Evolutionary conservation across 352 stramenopile genomes (phyloP).

Genomic region (Poterioochromonas sp.): DNA sequence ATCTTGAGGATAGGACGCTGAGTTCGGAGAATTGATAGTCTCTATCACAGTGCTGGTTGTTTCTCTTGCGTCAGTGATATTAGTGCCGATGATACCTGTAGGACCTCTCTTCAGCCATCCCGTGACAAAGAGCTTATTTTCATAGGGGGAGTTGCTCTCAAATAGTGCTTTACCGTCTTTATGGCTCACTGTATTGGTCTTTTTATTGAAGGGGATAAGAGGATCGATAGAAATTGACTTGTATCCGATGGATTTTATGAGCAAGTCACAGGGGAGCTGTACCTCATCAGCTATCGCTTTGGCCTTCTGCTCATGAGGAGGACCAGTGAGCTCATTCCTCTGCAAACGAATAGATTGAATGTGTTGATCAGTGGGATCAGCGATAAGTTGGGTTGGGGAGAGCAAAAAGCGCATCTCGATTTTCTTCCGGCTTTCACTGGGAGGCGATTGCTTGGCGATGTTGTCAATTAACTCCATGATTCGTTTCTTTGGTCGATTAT

Average conservation of each 20-base stretch:
- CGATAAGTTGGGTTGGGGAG: conserved; percentile 51
- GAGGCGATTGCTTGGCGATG: background rate
- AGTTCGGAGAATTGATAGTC: background rate
- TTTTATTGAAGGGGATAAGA: conserved; percentile 64
- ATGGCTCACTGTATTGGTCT: conserved; percentile 57
- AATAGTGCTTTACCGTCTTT: conserved; percentile 55
- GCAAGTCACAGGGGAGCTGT: conserved; percentile 57
- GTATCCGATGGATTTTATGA: conserved; percentile 71
- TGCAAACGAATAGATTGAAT: conserved; percentile 52
- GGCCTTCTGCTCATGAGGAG: conserved; percentile 63
- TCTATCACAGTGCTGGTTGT: conserved; percentile 79
- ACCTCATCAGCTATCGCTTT: conserved; percentile 65
- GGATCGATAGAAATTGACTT: conserved; percentile 62
- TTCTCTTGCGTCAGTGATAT: conserved; percentile 91
- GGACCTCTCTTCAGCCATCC: conserved; percentile 96
- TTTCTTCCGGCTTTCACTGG: conserved; percentile 39
- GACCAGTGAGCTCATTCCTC: conserved; percentile 70
- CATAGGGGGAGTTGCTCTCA: conserved; percentile 44
- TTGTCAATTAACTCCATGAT: conserved; percentile 63
- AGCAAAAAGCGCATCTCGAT: conserved; percentile 75
- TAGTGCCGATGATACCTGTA: conserved; percentile 93
- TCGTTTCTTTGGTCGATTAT: conserved; percentile 65
- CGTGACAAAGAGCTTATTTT: conserved; percentile 77
- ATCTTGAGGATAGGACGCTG: too few species aligned
- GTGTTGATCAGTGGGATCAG: conserved; percentile 9